Base-by-base conservation (phyloP, 805 yeast genomes). In the Dipodascopsis tothii region DNA sequence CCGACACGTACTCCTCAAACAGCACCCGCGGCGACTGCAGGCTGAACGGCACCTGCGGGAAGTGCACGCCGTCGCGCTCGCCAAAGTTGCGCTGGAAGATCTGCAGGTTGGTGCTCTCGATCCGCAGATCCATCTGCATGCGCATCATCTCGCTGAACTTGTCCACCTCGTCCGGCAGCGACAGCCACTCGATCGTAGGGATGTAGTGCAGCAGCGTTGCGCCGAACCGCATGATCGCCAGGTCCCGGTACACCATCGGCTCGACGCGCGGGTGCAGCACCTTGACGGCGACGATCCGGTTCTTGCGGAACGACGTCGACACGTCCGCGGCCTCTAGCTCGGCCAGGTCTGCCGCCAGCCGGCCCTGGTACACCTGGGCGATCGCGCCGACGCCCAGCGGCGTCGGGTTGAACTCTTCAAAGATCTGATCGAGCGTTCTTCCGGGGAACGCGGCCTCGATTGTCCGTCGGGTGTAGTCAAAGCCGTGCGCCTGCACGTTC, bases 341-440 rank as follows among this genome's bases (percentile, higher is more conserved):
- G n/a, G 25, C 22, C 5, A 35, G 23, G 32, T n/a, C 36, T 19
- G 14, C 37, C 4, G 21, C 25, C n/a, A 18, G 27, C 14, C n/a
- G 18, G 45, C 49, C 3, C 40, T 21, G 5, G 11, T 36, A 3
- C 19, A 41, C 44, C 63, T 92, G 98, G 1, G 96, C 98, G 67
- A 92, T 92, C 1, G 98, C 96, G 11, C 98, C 98, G n/a, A 90
- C 90, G 1, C 98, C 98, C 4, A 88, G 66, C 0, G 97, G 97
- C 32, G 61, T 69, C 22, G 75, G 78, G 27, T 75, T 66, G 56
- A 92, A 84, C 51, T 81, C 85, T 23, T 80, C 87, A 61, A 90
- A 92, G 4, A 87, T 75, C 28, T 84, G 85, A 14, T 82, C 84
- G 50, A 87, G 74, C 20, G 32, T 18, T 5, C 69, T 64, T 55